Evolutionary conservation across 176 grass and related monocot species (phyloP), one percentile per base, ranked within the genome.

Genomic region (Themeda triandra): DNA sequence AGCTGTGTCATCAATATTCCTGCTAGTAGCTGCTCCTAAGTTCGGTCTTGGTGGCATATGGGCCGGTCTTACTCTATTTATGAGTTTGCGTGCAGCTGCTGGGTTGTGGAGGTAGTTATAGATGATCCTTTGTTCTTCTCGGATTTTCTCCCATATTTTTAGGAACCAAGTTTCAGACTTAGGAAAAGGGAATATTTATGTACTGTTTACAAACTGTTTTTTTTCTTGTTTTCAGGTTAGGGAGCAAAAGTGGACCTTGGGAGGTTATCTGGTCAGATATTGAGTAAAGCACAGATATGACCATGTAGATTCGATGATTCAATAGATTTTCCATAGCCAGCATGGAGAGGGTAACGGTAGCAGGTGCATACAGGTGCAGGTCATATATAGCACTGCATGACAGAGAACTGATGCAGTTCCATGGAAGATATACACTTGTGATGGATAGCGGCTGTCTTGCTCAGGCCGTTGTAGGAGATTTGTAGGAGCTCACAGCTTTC

Each of bases 11-110:
- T 98, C 90, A 40, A 24, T 79, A 37, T 93, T 88, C 72, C 83
- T 98, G 35, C 75, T 93, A 35, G 51, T 72, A 1, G 83, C 75
- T 48, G 87, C 92, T 90, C 91, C 91, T 78, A 82, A 46, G 5
- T 93, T 95, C 76, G 95, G 95, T 33, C 92, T 98, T 0, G 62
- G 84, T 88, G 95, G 95, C 18, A 75, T 98, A 29, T 98, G 92
- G 95, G 63, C 90, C 41, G 95, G 95, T 28, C 89, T 98, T 30
- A 54, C 86, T 84, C 71, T 98, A 1, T 95, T 98, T 66, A 98
- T 98, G 95, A 90, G 84, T 82, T 86, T 95, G 84, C 83, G 92
- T 90, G 70, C 89, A 66, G 35, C 88, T 53, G 90, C 89, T 27
- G 90, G 95, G 63, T 84, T 91, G 10, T 92, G 87, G 78, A 98